Conservation (phyloP, 371 early-diverging fungal genomes). For the Rhizopus delemar region DNA sequence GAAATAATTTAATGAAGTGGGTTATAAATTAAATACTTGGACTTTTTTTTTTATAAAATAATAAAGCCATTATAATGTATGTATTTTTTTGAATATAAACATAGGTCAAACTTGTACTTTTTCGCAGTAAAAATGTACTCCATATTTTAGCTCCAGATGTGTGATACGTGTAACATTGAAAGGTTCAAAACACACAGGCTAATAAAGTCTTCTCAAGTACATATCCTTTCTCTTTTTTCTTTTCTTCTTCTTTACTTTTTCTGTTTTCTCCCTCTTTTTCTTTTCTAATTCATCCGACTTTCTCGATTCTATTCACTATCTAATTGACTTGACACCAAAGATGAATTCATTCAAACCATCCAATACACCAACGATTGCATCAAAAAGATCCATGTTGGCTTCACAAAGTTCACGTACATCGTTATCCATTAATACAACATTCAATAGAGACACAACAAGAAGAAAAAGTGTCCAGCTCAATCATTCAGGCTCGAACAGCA, state of each 20-base stretch:
- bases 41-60: too few relatives aligned
- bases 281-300: conserved; percentile 10
- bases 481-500: not conserved
- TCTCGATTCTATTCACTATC: not conserved
- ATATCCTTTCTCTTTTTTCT: not conserved
- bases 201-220: conserved; percentile 1
- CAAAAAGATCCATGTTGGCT: conserved; percentile 15
- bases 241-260: not conserved
- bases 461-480: not conserved
- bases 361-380: conserved; percentile 21
- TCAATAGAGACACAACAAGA: not conserved
- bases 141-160: not conserved
- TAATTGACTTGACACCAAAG: not conserved
- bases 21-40: too few relatives aligned
- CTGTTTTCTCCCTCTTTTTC: conserved; percentile 13
- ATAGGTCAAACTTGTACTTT: too few relatives aligned
- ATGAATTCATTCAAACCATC: conserved; percentile 2
- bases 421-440: conserved; percentile 24
- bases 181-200: conserved; percentile 1
- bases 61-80: too few relatives aligned
- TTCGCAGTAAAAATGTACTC: too few relatives aligned
- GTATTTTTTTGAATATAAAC: too few relatives aligned
- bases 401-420: conserved; percentile 18
- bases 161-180: conserved; percentile 3
- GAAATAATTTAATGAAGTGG: too few relatives aligned